phyloP scores from a whole-genome alignment of 2,329 filamentous ascomycete genomes.

The Pseudocercospora ulei region DNA sequence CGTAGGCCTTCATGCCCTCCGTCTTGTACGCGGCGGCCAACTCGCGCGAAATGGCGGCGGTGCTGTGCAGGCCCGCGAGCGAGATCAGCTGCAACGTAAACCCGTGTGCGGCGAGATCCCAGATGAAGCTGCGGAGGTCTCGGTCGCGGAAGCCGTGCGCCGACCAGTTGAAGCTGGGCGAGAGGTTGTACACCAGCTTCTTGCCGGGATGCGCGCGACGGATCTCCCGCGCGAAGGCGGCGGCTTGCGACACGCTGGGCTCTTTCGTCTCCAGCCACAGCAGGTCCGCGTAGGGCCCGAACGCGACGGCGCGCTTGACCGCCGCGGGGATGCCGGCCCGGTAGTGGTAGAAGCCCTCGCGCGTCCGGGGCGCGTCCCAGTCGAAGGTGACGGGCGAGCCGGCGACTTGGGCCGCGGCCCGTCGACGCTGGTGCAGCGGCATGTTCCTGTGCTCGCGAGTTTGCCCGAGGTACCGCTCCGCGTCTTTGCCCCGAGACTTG shows the following conservation, averaged over 20 bases:
- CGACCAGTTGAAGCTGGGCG: conserved; percentile 98
- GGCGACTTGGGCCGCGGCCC: conserved; percentile 58
- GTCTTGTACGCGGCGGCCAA: conserved; percentile 73
- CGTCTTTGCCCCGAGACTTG: conserved; percentile 29
- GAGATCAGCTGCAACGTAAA: conserved; percentile 58
- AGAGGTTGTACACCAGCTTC: conserved; percentile 91
- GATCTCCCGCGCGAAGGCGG: conserved; percentile 66
- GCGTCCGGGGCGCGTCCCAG: conserved; percentile 85
- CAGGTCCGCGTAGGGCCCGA: conserved; percentile 85
- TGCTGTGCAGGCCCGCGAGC: conserved; percentile 54
- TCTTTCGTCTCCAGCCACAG: conserved; percentile 96
- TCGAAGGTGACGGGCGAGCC: conserved; percentile 66
- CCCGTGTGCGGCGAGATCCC: conserved; percentile 87
- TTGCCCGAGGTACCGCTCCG: conserved; percentile 25
- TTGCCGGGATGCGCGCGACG: conserved; percentile 62
- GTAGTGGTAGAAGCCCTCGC: conserved; percentile 92
- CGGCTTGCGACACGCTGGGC: conserved; percentile 68
- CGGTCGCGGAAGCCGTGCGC: conserved; percentile 78
- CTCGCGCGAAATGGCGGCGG: conserved; percentile 58
- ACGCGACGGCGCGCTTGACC: conserved; percentile 85
- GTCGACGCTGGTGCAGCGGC: conserved; percentile 66
- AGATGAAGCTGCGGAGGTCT: conserved; percentile 81
- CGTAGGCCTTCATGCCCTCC: conserved; percentile 94
- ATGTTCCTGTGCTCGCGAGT: conserved; percentile 55
- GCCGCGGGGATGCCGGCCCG: conserved; percentile 72